Conservation (phyloP, 2,329 filamentous ascomycete species). For the Aureobasidium sp. region DNA sequence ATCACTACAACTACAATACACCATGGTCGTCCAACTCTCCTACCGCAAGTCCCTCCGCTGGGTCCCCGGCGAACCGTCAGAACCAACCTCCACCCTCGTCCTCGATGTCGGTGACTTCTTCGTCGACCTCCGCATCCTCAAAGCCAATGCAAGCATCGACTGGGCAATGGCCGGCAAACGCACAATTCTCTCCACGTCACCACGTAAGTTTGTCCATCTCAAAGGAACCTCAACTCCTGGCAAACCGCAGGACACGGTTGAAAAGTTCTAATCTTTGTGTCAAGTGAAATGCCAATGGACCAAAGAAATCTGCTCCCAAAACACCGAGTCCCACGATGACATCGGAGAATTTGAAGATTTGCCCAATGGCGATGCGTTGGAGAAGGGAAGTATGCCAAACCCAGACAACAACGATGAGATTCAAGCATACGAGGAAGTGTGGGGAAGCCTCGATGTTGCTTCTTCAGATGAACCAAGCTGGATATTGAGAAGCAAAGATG, state of each 20-base stretch:
- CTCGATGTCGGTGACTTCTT: constrained; percentile 9
- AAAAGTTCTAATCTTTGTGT: neutral
- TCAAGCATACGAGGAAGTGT: constrained; percentile 11
- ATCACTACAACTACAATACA: neutral
- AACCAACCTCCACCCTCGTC: constrained; percentile 10
- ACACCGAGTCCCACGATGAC: constrained; percentile 4
- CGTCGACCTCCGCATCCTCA: constrained; percentile 12
- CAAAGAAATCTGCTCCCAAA: constrained; percentile 13
- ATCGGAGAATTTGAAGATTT: constrained; percentile 9
- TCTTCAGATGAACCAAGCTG: neutral
- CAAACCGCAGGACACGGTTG: too few species aligned
- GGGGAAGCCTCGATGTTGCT: neutral
- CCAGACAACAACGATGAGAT: constrained; percentile 1
- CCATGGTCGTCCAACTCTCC: constrained; percentile 12
- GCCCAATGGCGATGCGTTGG: constrained; percentile 9
- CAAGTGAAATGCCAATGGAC: constrained; percentile 14
- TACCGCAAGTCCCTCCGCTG: constrained; percentile 11
- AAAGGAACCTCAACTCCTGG: neutral
- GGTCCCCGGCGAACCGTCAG: constrained; percentile 5
- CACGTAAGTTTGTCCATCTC: neutral
- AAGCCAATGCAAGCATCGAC: neutral
- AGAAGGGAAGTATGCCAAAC: constrained; percentile 9
- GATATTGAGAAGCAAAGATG: constrained; percentile 8
- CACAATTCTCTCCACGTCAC: neutral
- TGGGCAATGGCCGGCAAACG: constrained; percentile 14